Conservation (phyloP, 768 basidiomycete genomes). For the Suillus cothurnatus region DNA sequence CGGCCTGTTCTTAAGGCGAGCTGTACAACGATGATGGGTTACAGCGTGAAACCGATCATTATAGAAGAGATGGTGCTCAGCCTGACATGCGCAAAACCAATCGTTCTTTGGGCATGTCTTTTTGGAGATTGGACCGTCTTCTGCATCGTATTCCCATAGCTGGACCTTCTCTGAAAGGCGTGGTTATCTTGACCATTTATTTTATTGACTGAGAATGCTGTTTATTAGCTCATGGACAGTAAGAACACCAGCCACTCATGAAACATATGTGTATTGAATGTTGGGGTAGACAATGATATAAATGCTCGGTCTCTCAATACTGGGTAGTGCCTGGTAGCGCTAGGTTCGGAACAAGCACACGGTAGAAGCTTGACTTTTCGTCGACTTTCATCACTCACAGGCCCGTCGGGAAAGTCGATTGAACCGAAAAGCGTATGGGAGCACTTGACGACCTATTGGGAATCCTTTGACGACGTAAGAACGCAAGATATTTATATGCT, state of each 20-base stretch:
- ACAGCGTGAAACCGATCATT: background rate
- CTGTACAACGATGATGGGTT: background rate
- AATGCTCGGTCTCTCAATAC: background rate
- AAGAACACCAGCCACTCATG: background rate
- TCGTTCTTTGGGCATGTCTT: background rate
- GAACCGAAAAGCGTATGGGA: background rate
- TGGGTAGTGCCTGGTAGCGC: background rate
- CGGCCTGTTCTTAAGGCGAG: background rate
- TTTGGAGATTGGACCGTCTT: background rate
- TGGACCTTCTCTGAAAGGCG: background rate
- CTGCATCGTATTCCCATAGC: background rate
- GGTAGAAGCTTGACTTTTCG: background rate
- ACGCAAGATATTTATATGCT: background rate
- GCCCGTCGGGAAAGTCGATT: background rate
- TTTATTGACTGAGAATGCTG: background rate
- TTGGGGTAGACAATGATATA: background rate
- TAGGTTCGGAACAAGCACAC: background rate
- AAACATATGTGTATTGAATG: background rate
- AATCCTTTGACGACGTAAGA: background rate
- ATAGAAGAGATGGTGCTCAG: background rate
- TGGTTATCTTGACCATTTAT: background rate
- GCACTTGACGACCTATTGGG: background rate
- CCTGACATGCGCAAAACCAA: background rate
- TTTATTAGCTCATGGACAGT: background rate
- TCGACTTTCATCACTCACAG: background rate